A percentile compares a stretch with the other conserved stretches of the same genome.
phyloP scores from a whole-genome alignment of 73 alveolate genomes.

The Paramecium caudatum region DNA sequence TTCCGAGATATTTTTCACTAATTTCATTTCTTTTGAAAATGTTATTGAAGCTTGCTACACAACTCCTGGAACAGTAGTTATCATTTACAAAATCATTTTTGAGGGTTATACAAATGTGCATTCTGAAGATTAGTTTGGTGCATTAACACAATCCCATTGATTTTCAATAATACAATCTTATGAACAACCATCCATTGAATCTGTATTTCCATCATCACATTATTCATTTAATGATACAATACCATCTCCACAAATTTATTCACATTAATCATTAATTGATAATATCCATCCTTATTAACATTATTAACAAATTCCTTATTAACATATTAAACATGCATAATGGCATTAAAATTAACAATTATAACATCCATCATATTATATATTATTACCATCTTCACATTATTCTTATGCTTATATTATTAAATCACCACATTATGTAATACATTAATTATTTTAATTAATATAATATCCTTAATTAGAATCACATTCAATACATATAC shows the following conservation, averaged over 20 bases:
- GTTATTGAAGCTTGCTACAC: not conserved
- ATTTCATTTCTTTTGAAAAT: no score
- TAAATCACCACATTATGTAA: not conserved
- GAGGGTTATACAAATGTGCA: not conserved
- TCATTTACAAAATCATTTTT: not conserved
- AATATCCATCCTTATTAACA: not conserved
- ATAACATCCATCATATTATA: not conserved
- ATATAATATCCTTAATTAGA: not conserved
- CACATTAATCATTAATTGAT: not conserved
- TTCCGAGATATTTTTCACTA: no score
- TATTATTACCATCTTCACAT: slow-evolving; percentile 20
- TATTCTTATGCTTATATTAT: not conserved
- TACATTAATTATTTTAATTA: not conserved
- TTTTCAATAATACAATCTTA: not conserved
- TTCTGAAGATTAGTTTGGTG: not conserved
- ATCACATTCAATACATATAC: slow-evolving; percentile 19
- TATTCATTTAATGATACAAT: not conserved
- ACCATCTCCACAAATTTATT: slow-evolving; percentile 25
- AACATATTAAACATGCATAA: not conserved
- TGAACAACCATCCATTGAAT: slow-evolving; percentile 17
- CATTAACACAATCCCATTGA: not conserved
- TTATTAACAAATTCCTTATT: not conserved
- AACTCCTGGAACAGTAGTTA: not conserved
- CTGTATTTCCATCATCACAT: slow-evolving; percentile 34
- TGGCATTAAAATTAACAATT: not conserved